A percentile compares a stretch with the other conserved stretches of the same genome.
Evolutionary conservation across 2,329 filamentous ascomycete species (phyloP).

Genomic region (Epichloe glyceriae): DNA sequence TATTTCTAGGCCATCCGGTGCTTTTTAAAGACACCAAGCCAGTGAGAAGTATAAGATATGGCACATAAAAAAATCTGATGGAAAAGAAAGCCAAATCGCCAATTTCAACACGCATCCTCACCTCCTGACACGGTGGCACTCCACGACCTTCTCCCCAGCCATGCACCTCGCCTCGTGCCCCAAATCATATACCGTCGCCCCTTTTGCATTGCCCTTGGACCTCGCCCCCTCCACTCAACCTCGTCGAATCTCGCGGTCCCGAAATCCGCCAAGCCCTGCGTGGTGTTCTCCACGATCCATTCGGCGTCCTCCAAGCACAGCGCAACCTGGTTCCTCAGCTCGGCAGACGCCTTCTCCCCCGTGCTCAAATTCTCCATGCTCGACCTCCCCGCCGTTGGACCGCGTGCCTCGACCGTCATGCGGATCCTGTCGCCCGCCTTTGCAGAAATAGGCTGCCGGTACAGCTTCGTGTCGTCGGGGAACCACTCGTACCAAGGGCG

Average conservation of each 20-base stretch:
- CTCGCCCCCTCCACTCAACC: background rate
- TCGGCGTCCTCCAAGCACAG: background rate
- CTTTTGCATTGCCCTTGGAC: background rate
- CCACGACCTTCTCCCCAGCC: background rate
- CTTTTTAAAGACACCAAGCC: too few species aligned
- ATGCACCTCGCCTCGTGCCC: background rate
- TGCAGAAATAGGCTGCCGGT: background rate
- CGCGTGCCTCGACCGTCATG: background rate
- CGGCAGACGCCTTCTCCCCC: background rate
- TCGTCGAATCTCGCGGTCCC: background rate
- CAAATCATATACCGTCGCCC: background rate
- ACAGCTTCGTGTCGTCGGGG: slow-evolving; percentile 2
- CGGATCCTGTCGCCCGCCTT: background rate
- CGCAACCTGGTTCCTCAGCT: background rate
- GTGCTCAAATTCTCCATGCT: slow-evolving; percentile 1
- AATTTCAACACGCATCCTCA: background rate
- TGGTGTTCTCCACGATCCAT: background rate
- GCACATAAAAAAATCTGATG: too few species aligned
- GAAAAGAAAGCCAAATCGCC: too few species aligned
- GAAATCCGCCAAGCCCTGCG: background rate
- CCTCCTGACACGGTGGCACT: background rate
- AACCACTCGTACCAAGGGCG: background rate
- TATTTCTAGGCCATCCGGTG: too few species aligned
- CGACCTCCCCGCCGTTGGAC: background rate
- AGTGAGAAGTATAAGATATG: too few species aligned